These are phyloP conservation scores for Schizothecium vesticola DNA, from an alignment of 495 filamentous ascomycete genomes.

Conservation along the genomic window DNA sequence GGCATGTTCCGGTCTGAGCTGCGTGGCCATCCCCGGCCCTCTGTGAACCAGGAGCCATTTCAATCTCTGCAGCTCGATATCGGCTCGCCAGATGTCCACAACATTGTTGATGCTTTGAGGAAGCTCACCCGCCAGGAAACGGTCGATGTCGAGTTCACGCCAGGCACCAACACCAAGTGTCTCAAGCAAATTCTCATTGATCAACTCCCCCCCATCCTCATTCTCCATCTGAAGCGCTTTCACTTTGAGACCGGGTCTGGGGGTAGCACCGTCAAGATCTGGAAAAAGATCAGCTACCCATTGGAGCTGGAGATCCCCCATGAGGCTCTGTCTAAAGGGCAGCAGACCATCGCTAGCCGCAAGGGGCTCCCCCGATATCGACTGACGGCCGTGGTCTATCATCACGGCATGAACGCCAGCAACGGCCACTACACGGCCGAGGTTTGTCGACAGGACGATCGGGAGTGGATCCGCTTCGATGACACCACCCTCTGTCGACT, in stretches of 20 bases:
- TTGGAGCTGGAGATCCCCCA: slow-evolving; percentile 89
- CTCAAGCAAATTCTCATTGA: slow-evolving; percentile 96
- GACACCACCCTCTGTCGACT: slow-evolving; percentile 87
- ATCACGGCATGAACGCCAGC: slow-evolving; percentile 92
- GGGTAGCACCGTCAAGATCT: slow-evolving; percentile 95
- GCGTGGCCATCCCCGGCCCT: slow-evolving; percentile 78
- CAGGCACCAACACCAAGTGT: slow-evolving; percentile 67
- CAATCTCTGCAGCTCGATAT: slow-evolving; percentile 95
- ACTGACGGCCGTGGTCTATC: slow-evolving; percentile 89
- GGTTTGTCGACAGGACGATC: slow-evolving; percentile 85
- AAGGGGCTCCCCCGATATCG: slow-evolving; percentile 68
- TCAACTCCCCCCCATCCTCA: slow-evolving; percentile 83
- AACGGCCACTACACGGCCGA: slow-evolving; percentile 97
- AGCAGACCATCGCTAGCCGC: slow-evolving; percentile 54
- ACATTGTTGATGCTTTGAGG: slow-evolving; percentile 86
- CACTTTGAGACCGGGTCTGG: slow-evolving; percentile 69
- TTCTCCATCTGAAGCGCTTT: slow-evolving; percentile 95
- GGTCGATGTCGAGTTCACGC: slow-evolving; percentile 75
- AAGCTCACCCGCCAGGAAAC: slow-evolving; percentile 77
- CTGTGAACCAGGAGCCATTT: slow-evolving; percentile 87
- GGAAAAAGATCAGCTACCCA: slow-evolving; percentile 96
- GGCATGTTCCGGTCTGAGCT: slow-evolving; percentile 88
- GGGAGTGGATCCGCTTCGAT: slow-evolving; percentile 93
- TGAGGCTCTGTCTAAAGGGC: slow-evolving; percentile 82
- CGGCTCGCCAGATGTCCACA: slow-evolving; percentile 72